These are phyloP conservation scores for Boletus sensibilis DNA, from an alignment of 768 basidiomycete genomes.

Conservation along the genomic window DNA sequence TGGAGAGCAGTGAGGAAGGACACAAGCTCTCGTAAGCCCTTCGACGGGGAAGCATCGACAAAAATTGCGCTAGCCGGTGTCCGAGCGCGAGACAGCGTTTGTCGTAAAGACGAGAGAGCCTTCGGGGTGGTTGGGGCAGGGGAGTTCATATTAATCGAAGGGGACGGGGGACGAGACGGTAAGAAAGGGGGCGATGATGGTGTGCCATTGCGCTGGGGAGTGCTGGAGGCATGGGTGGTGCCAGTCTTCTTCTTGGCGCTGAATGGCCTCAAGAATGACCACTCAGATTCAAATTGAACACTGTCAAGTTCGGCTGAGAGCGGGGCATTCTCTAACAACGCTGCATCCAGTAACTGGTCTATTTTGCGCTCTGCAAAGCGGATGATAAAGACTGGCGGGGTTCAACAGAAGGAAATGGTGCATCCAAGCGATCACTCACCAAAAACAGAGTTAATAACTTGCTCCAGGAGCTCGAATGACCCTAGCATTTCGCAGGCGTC, in stretches of 20 bases:
- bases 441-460: constrained; percentile 92
- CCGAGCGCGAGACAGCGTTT: constrained; percentile 58
- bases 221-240: constrained; percentile 25
- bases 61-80: constrained; percentile 54
- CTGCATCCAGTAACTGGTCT: constrained; percentile 79
- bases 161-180: constrained; percentile 49
- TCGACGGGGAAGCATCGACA: constrained; percentile 41
- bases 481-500: constrained; percentile 81
- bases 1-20: constrained; percentile 84
- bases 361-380: constrained; percentile 87
- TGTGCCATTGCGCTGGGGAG: constrained; percentile 36
- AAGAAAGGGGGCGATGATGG: constrained; percentile 52
- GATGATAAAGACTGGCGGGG: constrained; percentile 80
- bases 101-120: constrained; percentile 64
- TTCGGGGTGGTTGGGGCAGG: constrained; percentile 48
- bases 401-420: constrained; percentile 4
- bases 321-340: constrained; percentile 80
- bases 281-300: constrained; percentile 94
- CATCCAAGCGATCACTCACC: constrained; percentile 46
- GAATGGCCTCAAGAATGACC: constrained; percentile 85
- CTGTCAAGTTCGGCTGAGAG: constrained; percentile 75
- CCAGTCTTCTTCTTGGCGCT: constrained; percentile 54
- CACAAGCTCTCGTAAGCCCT: constrained; percentile 58
- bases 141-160: constrained; percentile 44
- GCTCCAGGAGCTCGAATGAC: constrained; percentile 83